phyloP scores from a whole-genome alignment of 257 asterid species.

The Ehretia macrophylla region DNA sequence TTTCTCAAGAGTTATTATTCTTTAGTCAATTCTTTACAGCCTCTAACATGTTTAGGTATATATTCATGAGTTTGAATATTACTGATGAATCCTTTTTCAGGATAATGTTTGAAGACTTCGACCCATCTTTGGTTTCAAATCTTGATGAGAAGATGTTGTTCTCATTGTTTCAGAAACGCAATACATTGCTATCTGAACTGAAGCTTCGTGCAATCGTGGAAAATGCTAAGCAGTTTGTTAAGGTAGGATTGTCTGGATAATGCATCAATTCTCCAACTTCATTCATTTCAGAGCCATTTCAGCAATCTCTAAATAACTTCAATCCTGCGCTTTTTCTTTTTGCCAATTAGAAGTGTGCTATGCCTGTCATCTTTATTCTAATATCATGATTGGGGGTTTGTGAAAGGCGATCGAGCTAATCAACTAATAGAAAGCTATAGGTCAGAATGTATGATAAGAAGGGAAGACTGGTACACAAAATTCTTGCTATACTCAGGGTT shows the following conservation, averaged over 20 bases:
- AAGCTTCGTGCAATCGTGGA: slow-evolving; percentile 69
- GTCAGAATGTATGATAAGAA: too few relatives aligned
- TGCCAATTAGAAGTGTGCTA: too few relatives aligned
- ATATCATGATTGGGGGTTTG: too few relatives aligned
- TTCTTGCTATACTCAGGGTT: too few relatives aligned
- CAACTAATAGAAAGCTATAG: too few relatives aligned
- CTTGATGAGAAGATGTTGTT: slow-evolving; percentile 47
- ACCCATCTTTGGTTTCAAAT: slow-evolving; percentile 57
- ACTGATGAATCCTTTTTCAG: slow-evolving; percentile 30
- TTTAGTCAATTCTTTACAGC: neutral
- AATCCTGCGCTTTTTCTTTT: neutral
- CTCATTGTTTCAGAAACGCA: slow-evolving; percentile 36
- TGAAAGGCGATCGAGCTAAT: too few relatives aligned
- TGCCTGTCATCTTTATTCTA: too few relatives aligned
- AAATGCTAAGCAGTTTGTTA: slow-evolving; percentile 66
- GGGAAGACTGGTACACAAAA: too few relatives aligned
- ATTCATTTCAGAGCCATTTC: neutral
- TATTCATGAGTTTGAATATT: neutral
- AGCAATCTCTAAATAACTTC: neutral
- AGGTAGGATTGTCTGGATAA: slow-evolving; percentile 31
- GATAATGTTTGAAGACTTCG: slow-evolving; percentile 56
- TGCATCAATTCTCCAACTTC: neutral
- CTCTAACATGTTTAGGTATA: neutral
- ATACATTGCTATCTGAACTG: slow-evolving; percentile 60
- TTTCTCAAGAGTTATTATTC: neutral